These are phyloP conservation scores for Stenocarpella maydis DNA, from an alignment of 2,329 filamentous ascomycete species.

Conservation along the genomic window DNA sequence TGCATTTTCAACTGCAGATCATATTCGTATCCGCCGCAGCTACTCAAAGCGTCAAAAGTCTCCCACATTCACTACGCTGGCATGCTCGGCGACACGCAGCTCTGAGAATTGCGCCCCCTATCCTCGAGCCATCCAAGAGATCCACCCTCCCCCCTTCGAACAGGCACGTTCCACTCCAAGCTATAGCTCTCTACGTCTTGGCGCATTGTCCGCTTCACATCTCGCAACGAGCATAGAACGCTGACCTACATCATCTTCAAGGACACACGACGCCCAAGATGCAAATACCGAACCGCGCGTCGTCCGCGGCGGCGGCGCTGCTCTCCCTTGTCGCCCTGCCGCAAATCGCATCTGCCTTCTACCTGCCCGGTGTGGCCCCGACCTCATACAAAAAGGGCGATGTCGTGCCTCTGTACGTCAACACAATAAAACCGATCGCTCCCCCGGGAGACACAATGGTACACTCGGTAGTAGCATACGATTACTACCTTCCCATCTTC, in stretches of 20 bases:
- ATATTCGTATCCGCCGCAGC: background rate
- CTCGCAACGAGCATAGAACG: background rate
- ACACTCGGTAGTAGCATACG: slow-evolving; percentile 92
- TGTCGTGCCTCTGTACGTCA: slow-evolving; percentile 87
- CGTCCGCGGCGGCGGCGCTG: slow-evolving; percentile 58
- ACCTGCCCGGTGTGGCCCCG: slow-evolving; percentile 94
- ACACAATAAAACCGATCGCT: slow-evolving; percentile 87
- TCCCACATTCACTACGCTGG: slow-evolving; percentile 9
- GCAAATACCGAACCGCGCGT: slow-evolving; percentile 55
- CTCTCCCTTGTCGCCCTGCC: slow-evolving; percentile 60
- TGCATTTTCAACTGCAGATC: background rate
- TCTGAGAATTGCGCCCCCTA: slow-evolving; percentile 17
- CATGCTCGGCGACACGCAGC: slow-evolving; percentile 12
- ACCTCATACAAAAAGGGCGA: slow-evolving; percentile 87
- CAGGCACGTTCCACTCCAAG: slow-evolving; percentile 15
- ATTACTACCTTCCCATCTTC: slow-evolving; percentile 92
- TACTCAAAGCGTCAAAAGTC: background rate
- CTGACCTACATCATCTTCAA: background rate
- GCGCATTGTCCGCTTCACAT: background rate
- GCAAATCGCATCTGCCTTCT: slow-evolving; percentile 77
- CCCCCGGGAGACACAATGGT: slow-evolving; percentile 80
- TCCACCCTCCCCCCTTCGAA: background rate
- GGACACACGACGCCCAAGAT: slow-evolving; percentile 44
- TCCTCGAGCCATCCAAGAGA: background rate
- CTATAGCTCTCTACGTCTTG: slow-evolving; percentile 9